Conservation (phyloP, 2,329 filamentous ascomycete genomes). For the Neofusicoccum cordaticola region DNA sequence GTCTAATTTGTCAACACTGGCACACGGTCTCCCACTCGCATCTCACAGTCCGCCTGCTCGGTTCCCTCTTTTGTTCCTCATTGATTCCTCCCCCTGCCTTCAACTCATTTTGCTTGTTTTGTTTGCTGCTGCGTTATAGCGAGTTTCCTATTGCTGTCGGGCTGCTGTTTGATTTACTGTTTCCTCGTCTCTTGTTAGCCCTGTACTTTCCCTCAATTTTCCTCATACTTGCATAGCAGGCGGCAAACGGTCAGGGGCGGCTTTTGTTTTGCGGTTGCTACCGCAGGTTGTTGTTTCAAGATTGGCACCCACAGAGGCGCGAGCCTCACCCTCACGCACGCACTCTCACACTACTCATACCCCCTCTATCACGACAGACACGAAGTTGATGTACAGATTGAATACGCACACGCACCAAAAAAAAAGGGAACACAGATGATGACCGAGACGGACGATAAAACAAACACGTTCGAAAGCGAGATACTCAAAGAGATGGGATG, state of each 20-base stretch:
- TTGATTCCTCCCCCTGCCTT: not conserved
- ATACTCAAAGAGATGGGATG: not conserved
- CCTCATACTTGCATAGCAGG: not conserved
- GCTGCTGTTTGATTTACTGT: not conserved
- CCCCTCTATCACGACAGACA: constrained; percentile 1
- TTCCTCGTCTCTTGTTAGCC: not conserved
- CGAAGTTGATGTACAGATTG: constrained; percentile 10
- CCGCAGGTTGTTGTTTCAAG: not conserved
- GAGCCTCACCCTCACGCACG: not conserved
- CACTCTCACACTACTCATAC: not conserved
- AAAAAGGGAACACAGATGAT: not conserved
- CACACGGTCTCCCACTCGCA: not conserved
- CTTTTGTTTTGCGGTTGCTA: not conserved
- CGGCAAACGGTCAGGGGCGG: not conserved
- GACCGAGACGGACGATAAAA: not conserved
- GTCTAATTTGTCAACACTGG: constrained; percentile 33
- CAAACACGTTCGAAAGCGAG: not conserved
- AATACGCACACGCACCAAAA: not conserved
- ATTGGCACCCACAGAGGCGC: constrained; percentile 1
- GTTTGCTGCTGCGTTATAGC: constrained; percentile 7
- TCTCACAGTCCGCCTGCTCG: not conserved
- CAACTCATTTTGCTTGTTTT: not conserved
- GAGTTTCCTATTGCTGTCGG: not conserved
- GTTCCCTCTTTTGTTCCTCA: not conserved
- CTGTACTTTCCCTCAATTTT: not conserved